Conservation (phyloP, 148 eudicot genomes). For the Cornus suecica region DNA sequence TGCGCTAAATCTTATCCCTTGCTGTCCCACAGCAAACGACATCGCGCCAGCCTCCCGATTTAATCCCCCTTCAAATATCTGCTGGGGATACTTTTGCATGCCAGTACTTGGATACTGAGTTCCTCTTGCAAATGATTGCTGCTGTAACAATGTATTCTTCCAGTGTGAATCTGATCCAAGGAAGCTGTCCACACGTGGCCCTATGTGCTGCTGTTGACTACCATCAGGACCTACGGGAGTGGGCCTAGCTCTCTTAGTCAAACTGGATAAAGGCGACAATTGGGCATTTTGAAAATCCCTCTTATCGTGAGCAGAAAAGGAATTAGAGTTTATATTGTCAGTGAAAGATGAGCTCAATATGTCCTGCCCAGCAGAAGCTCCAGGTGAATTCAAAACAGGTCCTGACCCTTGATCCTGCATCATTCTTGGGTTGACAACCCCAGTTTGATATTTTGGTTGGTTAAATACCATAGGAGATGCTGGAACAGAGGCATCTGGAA, state of each 20-base stretch:
- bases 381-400: conserved; percentile 34
- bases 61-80: conserved; percentile 59
- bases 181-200: conserved; percentile 50
- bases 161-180: conserved; percentile 64
- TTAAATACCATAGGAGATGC: conserved; percentile 33
- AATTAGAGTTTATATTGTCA: conserved; percentile 41
- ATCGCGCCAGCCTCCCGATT: conserved; percentile 46
- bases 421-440: conserved; percentile 46
- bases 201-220: conserved; percentile 52
- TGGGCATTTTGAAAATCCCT: conserved; percentile 73
- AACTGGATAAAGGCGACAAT: conserved; percentile 40
- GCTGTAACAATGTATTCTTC: conserved; percentile 65
- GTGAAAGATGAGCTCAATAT: conserved; percentile 36
- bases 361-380: conserved; percentile 55
- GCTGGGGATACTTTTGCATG: conserved; percentile 67
- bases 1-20: conserved; percentile 38
- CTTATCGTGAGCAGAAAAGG: conserved; percentile 44
- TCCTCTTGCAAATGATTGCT: conserved; percentile 54
- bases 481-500: conserved; percentile 37
- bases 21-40: conserved; percentile 44
- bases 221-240: conserved; percentile 47
- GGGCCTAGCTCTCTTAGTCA: conserved; percentile 58
- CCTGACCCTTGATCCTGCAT: conserved; percentile 57
- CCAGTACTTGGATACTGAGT: conserved; percentile 52
- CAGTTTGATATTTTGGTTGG: conserved; percentile 47